phyloP scores from a whole-genome alignment of 78 protist genomes.

The Emiliania huxleyi region DNA sequence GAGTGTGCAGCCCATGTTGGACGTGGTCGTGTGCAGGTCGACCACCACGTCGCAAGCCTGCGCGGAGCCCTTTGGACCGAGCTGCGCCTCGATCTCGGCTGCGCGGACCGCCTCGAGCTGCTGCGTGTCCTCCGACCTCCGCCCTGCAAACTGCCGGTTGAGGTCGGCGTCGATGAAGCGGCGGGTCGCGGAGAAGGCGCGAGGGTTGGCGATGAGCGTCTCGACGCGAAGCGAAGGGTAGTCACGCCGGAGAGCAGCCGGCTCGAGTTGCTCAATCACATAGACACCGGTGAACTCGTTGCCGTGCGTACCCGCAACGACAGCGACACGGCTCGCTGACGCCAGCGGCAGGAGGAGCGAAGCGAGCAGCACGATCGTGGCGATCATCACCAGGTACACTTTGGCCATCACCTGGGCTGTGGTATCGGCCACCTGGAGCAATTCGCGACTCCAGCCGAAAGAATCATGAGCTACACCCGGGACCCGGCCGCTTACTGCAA shows the following conservation, averaged over 20 bases:
- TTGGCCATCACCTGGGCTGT: no score
- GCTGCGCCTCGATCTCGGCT: background rate
- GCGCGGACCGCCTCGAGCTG: background rate
- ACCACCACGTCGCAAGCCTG: background rate
- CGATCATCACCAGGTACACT: no score
- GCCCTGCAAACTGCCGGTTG: background rate
- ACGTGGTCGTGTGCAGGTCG: conserved; percentile 12
- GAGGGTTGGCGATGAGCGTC: background rate
- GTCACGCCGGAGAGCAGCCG: background rate
- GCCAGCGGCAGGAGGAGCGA: no score
- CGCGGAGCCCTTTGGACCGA: background rate
- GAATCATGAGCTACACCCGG: no score
- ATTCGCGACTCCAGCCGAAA: no score
- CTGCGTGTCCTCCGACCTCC: background rate
- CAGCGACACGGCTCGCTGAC: no score
- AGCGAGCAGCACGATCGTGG: no score
- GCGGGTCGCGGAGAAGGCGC: background rate
- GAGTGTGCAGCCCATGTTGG: background rate
- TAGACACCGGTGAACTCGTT: conserved; percentile 13
- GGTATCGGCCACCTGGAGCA: no score
- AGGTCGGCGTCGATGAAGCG: background rate
- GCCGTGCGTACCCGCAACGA: background rate
- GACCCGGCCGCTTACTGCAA: no score
- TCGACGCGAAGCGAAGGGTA: background rate
- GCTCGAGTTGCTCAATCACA: background rate